Evolutionary conservation across 2,329 filamentous ascomycete species (phyloP).

Genomic region (Fusarium haematococcum): DNA sequence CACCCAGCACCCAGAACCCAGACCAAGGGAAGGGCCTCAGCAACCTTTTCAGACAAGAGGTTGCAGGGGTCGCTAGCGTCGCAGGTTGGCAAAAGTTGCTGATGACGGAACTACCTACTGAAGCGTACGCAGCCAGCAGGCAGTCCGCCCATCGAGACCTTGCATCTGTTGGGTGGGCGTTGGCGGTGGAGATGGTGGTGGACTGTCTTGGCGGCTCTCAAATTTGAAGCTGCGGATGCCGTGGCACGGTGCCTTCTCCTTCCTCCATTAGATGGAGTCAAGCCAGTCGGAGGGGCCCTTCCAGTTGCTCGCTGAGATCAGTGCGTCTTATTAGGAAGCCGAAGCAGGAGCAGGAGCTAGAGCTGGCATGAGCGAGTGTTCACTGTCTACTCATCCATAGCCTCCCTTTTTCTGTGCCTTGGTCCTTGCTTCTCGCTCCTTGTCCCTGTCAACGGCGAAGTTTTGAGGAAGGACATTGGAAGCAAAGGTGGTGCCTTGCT

Average conservation of each 20-base stretch:
- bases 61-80: constrained; percentile 3
- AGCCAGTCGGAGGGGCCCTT: not conserved
- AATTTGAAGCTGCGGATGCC: constrained; percentile 9
- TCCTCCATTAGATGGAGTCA: not conserved
- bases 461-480: constrained; percentile 12
- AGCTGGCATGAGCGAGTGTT: not conserved
- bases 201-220: constrained; percentile 1
- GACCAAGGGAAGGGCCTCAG: constrained; percentile 13
- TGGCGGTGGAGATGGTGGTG: constrained; percentile 1
- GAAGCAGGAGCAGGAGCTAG: not conserved
- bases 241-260: not conserved
- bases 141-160: not conserved
- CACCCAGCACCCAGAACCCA: not conserved
- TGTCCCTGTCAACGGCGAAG: constrained; percentile 11
- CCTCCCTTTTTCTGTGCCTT: constrained; percentile 2
- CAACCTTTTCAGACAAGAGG: constrained; percentile 20
- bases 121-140: not conserved
- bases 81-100: not conserved
- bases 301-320: not conserved
- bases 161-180: constrained; percentile 3
- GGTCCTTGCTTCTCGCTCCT: constrained; percentile 1
- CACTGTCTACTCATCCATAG: constrained; percentile 2
- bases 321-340: not conserved
- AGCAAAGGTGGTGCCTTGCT: constrained; percentile 4
- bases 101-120: not conserved